A percentile compares a stretch with the other conserved stretches of the same genome.
Evolutionary conservation across 352 stramenopile genomes (phyloP).

Genomic region (Phytophthora citricola): DNA sequence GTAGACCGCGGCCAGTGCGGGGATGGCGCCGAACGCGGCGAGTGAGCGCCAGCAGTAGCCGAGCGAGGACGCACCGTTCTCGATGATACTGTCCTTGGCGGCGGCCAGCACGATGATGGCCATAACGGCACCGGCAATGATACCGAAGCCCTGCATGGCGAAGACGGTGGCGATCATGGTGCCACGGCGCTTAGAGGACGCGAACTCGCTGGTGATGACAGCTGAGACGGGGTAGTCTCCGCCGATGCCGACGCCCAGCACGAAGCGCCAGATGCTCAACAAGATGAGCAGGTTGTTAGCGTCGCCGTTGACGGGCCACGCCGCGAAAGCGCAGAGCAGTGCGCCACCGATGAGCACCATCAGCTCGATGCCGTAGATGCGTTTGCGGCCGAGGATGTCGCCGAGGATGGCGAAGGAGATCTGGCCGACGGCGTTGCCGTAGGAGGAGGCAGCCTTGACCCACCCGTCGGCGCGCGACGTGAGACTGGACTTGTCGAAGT

Average conservation of each 20-base stretch:
- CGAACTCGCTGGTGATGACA: slow-evolving; percentile 62
- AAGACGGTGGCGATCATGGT: slow-evolving; percentile 61
- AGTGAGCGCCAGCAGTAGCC: slow-evolving; percentile 58
- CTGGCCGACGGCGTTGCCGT: slow-evolving; percentile 50
- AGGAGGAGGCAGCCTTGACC: slow-evolving; percentile 51
- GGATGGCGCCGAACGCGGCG: slow-evolving; percentile 50
- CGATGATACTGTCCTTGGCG: slow-evolving; percentile 39
- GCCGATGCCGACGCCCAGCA: slow-evolving; percentile 61
- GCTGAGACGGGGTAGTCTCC: slow-evolving; percentile 62
- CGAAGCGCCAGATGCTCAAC: slow-evolving; percentile 59
- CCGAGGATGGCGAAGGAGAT: slow-evolving; percentile 58
- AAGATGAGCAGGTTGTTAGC: slow-evolving; percentile 55
- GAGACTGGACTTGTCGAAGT: slow-evolving; percentile 50
- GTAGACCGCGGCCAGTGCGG: slow-evolving; percentile 50
- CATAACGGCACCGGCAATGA: slow-evolving; percentile 47
- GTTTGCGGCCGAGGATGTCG: slow-evolving; percentile 55
- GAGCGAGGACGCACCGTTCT: slow-evolving; percentile 44
- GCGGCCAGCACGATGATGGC: slow-evolving; percentile 41
- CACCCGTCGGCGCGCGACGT: slow-evolving; percentile 43
- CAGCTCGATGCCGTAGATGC: slow-evolving; percentile 57
- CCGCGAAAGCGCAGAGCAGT: slow-evolving; percentile 41
- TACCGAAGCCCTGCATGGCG: slow-evolving; percentile 60
- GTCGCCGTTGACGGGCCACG: slow-evolving; percentile 50
- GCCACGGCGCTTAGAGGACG: slow-evolving; percentile 46
- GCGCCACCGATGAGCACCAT: slow-evolving; percentile 52